These are phyloP conservation scores for Solanum piurae DNA, from an alignment of 257 asterid species.

Conservation along the genomic window DNA sequence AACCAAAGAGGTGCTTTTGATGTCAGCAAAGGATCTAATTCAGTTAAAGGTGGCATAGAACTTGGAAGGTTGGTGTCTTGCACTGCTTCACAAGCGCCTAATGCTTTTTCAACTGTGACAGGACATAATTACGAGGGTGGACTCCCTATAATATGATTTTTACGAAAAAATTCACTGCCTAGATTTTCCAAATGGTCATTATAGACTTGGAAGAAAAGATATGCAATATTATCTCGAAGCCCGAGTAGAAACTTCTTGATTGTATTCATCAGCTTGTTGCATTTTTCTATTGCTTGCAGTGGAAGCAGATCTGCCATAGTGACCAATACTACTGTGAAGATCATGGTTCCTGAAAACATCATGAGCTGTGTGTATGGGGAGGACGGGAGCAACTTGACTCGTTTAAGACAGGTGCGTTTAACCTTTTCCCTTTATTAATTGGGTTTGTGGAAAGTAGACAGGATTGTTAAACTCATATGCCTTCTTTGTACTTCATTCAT, in stretches of 20 bases:
- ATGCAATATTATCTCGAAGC: not conserved
- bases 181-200: not conserved
- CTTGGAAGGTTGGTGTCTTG: conserved; percentile 44
- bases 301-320: conserved; percentile 40
- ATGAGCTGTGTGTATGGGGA: conserved; percentile 50
- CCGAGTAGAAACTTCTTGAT: not conserved
- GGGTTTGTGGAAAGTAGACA: not conserved
- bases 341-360: conserved; percentile 40
- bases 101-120: not conserved
- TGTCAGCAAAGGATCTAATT: conserved; percentile 23
- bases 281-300: conserved; percentile 16
- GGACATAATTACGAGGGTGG: not conserved
- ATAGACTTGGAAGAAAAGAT: not conserved
- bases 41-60: conserved; percentile 35
- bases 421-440: not conserved
- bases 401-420: conserved; percentile 49
- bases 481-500: not conserved
- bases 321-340: conserved; percentile 53
- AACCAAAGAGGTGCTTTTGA: conserved; percentile 22
- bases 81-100: not conserved
- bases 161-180: not conserved
- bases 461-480: not conserved
- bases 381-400: conserved; percentile 48
- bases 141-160: not conserved
- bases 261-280: not conserved